A percentile compares a stretch with the other conserved stretches of the same genome.
Conservation (phyloP, 306 rosid species). For the Cucurbita argyrosperma region DNA sequence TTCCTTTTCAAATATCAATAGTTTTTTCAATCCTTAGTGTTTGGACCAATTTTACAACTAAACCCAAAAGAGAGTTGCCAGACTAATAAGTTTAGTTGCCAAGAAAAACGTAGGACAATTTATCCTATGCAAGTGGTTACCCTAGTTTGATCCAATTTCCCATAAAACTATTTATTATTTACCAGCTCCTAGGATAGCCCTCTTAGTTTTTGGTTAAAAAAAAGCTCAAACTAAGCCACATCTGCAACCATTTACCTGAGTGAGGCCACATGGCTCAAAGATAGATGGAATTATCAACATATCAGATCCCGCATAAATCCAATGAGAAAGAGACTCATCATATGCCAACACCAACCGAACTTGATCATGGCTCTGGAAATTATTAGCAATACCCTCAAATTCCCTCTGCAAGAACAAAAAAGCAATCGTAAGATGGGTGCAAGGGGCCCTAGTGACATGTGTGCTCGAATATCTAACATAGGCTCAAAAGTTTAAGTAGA, state of each 20-base stretch:
- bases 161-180: not conserved
- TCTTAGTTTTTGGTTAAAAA: not conserved
- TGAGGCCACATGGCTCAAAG: slow-evolving; percentile 97
- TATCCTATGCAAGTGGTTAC: not conserved
- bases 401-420: slow-evolving; percentile 41
- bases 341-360: slow-evolving; percentile 67
- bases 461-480: not conserved
- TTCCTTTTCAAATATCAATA: not conserved
- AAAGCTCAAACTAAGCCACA: not conserved
- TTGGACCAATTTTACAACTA: not conserved
- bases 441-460: not conserved
- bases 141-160: not conserved
- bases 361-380: slow-evolving; percentile 63
- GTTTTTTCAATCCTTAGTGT: not conserved
- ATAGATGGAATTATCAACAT: slow-evolving; percentile 91
- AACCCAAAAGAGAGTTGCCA: not conserved
- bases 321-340: slow-evolving; percentile 82
- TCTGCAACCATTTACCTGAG: slow-evolving; percentile 50
- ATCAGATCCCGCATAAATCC: slow-evolving; percentile 81
- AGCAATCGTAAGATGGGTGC: not conserved
- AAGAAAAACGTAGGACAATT: not conserved
- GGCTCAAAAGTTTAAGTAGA: slow-evolving; percentile 8
- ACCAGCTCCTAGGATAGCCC: not conserved
- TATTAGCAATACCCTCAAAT: slow-evolving; percentile 74
- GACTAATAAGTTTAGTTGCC: not conserved